phyloP scores from a whole-genome alignment of 192 early-diverging fungal genomes.

The Coemansia sp. region DNA sequence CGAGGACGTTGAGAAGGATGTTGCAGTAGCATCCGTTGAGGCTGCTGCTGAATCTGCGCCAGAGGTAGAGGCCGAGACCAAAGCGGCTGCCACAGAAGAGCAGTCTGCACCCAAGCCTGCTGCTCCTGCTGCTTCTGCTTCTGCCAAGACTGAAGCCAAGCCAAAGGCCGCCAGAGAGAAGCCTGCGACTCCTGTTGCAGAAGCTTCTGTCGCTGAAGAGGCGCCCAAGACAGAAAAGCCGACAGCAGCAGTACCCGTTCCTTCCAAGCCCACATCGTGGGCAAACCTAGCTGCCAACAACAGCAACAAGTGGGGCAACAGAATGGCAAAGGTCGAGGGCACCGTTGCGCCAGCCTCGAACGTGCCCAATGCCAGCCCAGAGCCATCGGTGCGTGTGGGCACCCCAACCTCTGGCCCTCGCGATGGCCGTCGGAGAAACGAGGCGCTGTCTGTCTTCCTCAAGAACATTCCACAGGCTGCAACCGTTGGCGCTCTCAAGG shows the following conservation, averaged over 20 bases:
- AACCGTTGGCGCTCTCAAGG: constrained; percentile 54
- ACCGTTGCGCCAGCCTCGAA: constrained; percentile 52
- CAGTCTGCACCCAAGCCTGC: constrained; percentile 22
- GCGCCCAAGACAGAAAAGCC: constrained; percentile 29
- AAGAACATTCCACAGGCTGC: constrained; percentile 60
- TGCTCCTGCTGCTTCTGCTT: constrained; percentile 10
- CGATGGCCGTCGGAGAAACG: constrained; percentile 36
- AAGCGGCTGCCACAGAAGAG: constrained; percentile 9
- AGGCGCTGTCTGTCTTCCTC: constrained; percentile 65
- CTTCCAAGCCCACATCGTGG: constrained; percentile 75
- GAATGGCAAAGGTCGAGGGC: constrained; percentile 56
- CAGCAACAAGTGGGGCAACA: constrained; percentile 58
- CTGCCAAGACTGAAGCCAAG: constrained; percentile 40
- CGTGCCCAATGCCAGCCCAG: constrained; percentile 21
- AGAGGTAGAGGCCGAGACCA: constrained; percentile 26
- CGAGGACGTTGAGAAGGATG: constrained; percentile 25
- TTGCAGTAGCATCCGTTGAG: constrained; percentile 20
- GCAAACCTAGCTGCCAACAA: constrained; percentile 69
- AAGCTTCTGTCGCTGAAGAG: neutral
- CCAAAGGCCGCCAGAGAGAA: constrained; percentile 46
- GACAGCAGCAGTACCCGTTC: constrained; percentile 18
- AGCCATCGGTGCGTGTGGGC: constrained; percentile 34
- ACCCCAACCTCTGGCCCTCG: constrained; percentile 46
- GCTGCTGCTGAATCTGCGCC: constrained; percentile 15
- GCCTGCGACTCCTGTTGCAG: constrained; percentile 23